These are phyloP conservation scores for Paulownia fortunei DNA, from an alignment of 257 asterid species.

Conservation along the genomic window DNA sequence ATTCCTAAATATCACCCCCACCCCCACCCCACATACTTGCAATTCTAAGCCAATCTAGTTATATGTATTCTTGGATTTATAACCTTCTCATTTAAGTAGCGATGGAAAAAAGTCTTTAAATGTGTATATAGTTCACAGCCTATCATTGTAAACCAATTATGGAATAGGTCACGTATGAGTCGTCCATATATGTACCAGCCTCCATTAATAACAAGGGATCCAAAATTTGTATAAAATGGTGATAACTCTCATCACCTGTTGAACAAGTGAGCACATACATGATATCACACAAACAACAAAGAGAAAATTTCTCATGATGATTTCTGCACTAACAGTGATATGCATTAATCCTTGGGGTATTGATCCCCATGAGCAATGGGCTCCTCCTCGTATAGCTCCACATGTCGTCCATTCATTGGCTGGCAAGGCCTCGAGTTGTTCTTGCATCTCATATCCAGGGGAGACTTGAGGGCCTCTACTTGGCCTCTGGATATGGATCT, in stretches of 20 bases:
- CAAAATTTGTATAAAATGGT: neutral
- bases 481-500: conserved; percentile 57
- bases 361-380: neutral
- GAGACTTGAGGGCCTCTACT: conserved; percentile 61
- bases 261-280: neutral
- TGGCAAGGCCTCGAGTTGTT: conserved; percentile 69
- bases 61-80: no score
- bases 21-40: no score
- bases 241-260: neutral
- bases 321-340: neutral
- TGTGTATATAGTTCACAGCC: no score
- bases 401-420: conserved; percentile 64
- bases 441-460: conserved; percentile 59
- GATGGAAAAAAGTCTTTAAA: no score
- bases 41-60: no score
- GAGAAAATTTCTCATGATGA: neutral
- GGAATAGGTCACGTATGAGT: no score
- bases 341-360: neutral
- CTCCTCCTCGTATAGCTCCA: conserved; percentile 52
- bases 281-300: neutral
- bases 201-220: neutral
- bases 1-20: no score
- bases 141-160: no score
- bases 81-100: no score
- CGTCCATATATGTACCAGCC: neutral